Base-by-base conservation (phyloP, 202 grass and related monocot genomes). In the Eragrostis tef region DNA sequence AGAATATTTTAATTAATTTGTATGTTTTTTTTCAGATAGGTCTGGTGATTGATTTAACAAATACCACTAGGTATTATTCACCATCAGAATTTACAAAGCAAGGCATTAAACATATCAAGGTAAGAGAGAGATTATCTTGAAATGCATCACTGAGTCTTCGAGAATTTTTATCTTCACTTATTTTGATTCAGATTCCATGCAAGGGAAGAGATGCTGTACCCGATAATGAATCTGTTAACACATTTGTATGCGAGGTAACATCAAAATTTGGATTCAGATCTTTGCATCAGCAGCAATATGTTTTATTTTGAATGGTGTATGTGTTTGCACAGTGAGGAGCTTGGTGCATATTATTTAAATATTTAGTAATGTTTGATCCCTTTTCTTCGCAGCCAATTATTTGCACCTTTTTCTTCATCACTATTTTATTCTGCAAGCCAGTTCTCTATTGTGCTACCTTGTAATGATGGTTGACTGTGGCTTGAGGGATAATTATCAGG, bases 1-100 rank as follows among this genome's bases (percentile, higher is more conserved):
- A 54, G 17, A 62, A 27, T 22, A 5, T 10, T 29, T 3, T 13
- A 0, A 62, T 29, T 16, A 31, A 63, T 63, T 16, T 63, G 11
- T 15, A 31, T 34, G 25, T 64, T 71, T 87, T 82, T n/a, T 85
- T 69, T 29, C 87, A 94, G 93, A 75, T 94, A 67, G 93, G 93
- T 53, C 79, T 92, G 79, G 93, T 94, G 34, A 72, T 94, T 87
- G 93, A 94, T 78, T 90, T 94, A 67, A 94, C 93, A 75, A 94
- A 94, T 83, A 92, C 89, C 31, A 84, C 70, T 20, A 74, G 87
- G 13, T 94, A 94, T 54, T 94, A 94, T 81, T 88, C 78, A 14
- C 68, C 79, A 64, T 27, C 47, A 53, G 93, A 94, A 72, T 94
- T 79, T 85, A 94, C 85, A 17, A 94, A 61, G 64, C 86, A 81